Conservation (phyloP, 2,329 filamentous ascomycete species). For the Aspergillus ustus region DNA sequence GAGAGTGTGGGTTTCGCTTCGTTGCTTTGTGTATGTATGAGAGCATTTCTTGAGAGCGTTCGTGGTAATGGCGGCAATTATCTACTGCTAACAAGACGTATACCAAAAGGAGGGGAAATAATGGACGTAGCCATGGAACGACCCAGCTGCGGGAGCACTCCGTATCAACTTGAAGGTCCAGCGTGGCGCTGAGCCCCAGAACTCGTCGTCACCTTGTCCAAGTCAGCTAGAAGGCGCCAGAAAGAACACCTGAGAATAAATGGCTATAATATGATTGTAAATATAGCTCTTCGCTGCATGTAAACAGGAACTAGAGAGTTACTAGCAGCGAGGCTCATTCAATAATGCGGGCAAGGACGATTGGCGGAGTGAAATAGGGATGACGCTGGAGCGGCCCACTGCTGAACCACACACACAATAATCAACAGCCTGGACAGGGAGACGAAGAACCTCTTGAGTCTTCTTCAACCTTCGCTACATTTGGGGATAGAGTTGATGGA, state of each 20-base stretch:
- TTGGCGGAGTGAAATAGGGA: slow-evolving; percentile 42
- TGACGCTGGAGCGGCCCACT: slow-evolving; percentile 44
- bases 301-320: slow-evolving; percentile 4
- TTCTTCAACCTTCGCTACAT: not conserved
- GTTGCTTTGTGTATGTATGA: not conserved
- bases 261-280: not conserved
- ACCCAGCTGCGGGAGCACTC: not conserved
- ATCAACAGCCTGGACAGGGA: slow-evolving; percentile 11
- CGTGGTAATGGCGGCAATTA: not conserved
- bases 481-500: not conserved
- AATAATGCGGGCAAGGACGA: slow-evolving; percentile 30
- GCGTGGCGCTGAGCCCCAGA: not conserved
- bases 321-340: slow-evolving; percentile 20
- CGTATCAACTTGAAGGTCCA: not conserved
- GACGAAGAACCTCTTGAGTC: slow-evolving; percentile 3
- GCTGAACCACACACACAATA: slow-evolving; percentile 45
- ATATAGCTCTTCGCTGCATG: not conserved
- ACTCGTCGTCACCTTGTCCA: not conserved
- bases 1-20: not conserved
- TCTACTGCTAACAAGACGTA: not conserved
- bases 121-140: slow-evolving; percentile 5
- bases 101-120: not conserved
- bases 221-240: not conserved
- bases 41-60: not conserved
- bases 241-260: not conserved